Percentiles rank a stretch among this genome's conserved stretches.
These are phyloP conservation scores for Aeminium ludgeri DNA, from an alignment of 495 filamentous ascomycete genomes.

Conservation along the genomic window DNA sequence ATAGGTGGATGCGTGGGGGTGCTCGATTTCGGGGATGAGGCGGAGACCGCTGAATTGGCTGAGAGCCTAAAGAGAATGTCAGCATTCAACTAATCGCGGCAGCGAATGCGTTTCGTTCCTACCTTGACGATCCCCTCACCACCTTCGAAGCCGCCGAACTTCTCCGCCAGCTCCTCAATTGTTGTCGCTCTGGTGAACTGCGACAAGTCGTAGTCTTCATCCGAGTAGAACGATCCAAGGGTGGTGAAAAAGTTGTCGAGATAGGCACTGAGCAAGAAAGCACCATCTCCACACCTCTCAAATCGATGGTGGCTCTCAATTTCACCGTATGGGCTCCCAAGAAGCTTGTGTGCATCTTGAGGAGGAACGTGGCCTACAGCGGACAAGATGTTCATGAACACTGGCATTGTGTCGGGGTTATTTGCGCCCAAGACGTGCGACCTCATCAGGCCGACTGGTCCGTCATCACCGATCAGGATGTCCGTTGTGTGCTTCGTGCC, in stretches of 20 bases:
- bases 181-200: constrained; percentile 1
- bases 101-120: background rate
- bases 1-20: constrained; percentile 1
- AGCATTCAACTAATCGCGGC: background rate
- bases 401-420: background rate
- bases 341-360: constrained; percentile 2
- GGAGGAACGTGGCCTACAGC: constrained; percentile 3
- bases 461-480: constrained; percentile 2
- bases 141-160: constrained; percentile 1
- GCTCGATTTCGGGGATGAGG: constrained; percentile 3
- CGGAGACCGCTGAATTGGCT: constrained; percentile 3
- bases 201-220: constrained; percentile 1
- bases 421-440: background rate
- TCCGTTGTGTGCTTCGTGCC: constrained; percentile 1
- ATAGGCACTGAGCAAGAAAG: constrained; percentile 2
- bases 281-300: constrained; percentile 1
- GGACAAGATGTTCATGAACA: constrained; percentile 3
- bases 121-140: constrained; percentile 4
- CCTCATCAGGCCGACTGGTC: constrained; percentile 2
- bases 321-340: constrained; percentile 1
- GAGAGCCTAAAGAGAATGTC: background rate
- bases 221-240: constrained; percentile 2
- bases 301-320: background rate
- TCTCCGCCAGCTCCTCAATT: background rate
- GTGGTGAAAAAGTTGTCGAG: constrained; percentile 1